Percentiles rank a stretch among this genome's conserved stretches.
Conservation (phyloP, 805 yeast genomes). For the Pichia exigua region DNA sequence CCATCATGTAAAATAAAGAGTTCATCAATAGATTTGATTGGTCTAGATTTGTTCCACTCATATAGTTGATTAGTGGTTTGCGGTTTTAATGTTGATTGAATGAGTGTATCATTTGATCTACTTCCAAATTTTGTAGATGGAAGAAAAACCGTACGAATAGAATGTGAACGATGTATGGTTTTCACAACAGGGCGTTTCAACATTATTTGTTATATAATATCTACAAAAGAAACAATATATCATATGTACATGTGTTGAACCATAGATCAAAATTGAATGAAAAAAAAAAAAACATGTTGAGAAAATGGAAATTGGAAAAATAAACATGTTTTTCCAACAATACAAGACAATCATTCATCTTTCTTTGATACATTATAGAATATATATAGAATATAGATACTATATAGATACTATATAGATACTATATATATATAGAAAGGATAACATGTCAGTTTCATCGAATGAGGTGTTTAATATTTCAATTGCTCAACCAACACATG, state of each 20-base stretch:
- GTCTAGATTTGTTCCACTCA: conserved; percentile 43
- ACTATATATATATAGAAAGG: not conserved
- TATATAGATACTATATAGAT: no score
- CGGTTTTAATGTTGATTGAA: conserved; percentile 37
- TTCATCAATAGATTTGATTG: conserved; percentile 26
- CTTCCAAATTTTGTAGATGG: conserved; percentile 67
- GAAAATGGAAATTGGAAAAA: not conserved
- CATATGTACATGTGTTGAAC: no score
- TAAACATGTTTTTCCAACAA: no score
- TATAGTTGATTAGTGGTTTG: conserved; percentile 56
- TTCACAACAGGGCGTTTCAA: not conserved
- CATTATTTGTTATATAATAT: no score
- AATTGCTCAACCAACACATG: conserved; percentile 46
- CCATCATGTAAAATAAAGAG: conserved; percentile 84
- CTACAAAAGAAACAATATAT: no score
- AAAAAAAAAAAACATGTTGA: not conserved
- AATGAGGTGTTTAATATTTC: not conserved
- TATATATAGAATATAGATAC: no score
- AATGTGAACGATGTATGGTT: not conserved
- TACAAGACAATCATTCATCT: no score
- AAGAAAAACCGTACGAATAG: conserved; percentile 27
- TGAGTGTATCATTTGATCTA: conserved; percentile 42
- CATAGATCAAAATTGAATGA: no score
- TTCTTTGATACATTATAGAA: no score
- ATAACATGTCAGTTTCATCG: not conserved